Evolutionary conservation across 345 rosid species (phyloP), one percentile per base, ranked within the genome.

Genomic region (Isatis tinctoria): DNA sequence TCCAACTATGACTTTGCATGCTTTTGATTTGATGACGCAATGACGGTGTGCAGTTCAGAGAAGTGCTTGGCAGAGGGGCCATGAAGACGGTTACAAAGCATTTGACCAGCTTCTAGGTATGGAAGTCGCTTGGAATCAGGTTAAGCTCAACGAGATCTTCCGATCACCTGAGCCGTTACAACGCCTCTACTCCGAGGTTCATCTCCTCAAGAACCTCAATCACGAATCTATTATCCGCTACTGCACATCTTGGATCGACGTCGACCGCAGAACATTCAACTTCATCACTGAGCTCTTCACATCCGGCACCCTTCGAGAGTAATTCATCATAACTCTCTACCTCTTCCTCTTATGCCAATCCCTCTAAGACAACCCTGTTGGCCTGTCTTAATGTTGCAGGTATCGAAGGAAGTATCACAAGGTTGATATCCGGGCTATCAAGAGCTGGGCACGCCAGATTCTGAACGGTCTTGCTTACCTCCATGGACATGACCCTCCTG

Each of bases 41-140:
- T 26, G 16, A 33, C 22, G 57, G 53, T 63, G 43, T 56, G 78
- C 84, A 95, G 99, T 87, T 82, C 22, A 81, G 83, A 60, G 98
- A 92, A 53, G 74, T 95, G 51, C 86, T 95, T 60, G 99, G 99
- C 18, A 90, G 79, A 83, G 99, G 99, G 20, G 99, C 99, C 39
- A 85, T 83, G 93, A 95, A 95, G 81, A 95, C 90, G 5, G 99
- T 95, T 95, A 92, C 69, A 90, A 77, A 77, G 97, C 97, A 12
- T 95, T 95, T 54, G 96, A 95, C 66, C 88, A 92, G 64, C 84
- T 83, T 51, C 75, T 86, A 30, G 99, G 92, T 16, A 88, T 95
- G 83, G 99, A 95, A 77, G 97, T 92, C 47, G 99, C 99, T 3
- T 95, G 99, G 99, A 95, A 87, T 79, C 97, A 92, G 60, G 92